Conservation (phyloP, 495 filamentous ascomycete species). For the Neurospora sp. region DNA sequence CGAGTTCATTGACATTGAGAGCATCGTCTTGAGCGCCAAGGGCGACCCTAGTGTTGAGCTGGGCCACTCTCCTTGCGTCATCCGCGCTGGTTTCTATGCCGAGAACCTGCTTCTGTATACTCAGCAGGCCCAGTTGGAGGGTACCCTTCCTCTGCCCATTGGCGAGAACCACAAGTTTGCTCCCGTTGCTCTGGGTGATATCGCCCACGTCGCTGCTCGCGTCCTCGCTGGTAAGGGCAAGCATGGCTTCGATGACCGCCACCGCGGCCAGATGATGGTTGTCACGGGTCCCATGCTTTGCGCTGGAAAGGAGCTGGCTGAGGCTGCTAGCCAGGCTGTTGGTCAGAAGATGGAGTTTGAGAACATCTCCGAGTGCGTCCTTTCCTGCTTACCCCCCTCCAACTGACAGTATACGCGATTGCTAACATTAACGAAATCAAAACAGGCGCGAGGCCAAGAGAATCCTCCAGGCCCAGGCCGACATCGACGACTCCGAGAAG, state of each 20-base stretch:
- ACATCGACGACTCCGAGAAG: constrained; percentile 38
- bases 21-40: constrained; percentile 33
- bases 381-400: too few relatives aligned
- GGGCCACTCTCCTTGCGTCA: constrained; percentile 40
- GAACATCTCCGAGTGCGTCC: constrained; percentile 39
- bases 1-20: constrained; percentile 47
- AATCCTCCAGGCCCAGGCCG: constrained; percentile 33
- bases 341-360: constrained; percentile 42
- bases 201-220: constrained; percentile 42
- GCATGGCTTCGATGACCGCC: constrained; percentile 45
- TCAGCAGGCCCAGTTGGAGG: constrained; percentile 35
- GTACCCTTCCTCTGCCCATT: constrained; percentile 40
- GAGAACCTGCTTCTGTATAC: constrained; percentile 47
- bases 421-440: constrained; percentile 1
- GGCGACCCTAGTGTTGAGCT: constrained; percentile 30
- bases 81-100: constrained; percentile 47
- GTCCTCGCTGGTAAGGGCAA: constrained; percentile 42
- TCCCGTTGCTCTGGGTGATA: constrained; percentile 41
- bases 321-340: constrained; percentile 38
- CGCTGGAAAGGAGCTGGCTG: constrained; percentile 42
- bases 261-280: constrained; percentile 47
- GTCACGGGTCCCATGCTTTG: constrained; percentile 47
- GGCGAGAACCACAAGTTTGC: constrained; percentile 44
- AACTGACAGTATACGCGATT: too few relatives aligned
- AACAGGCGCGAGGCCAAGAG: constrained; percentile 36